A percentile compares a stretch with the other conserved stretches of the same genome.
These are phyloP conservation scores for Lachancea meyersii DNA, from an alignment of 805 yeast genomes.

Conservation along the genomic window DNA sequence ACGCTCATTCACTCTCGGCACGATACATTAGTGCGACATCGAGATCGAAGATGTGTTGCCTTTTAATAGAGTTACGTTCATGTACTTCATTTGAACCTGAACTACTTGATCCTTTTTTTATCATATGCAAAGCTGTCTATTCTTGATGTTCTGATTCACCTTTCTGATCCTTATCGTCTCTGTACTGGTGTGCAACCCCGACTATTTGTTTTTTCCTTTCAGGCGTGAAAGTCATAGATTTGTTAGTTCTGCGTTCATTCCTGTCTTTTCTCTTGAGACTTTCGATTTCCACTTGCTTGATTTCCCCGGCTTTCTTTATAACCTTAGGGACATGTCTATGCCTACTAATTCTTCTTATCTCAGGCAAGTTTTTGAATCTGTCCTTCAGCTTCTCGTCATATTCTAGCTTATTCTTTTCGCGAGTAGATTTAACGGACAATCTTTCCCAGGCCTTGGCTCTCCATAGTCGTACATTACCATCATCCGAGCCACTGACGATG, in stretches of 20 bases:
- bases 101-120: too few relatives aligned
- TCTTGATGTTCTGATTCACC: constrained; percentile 3
- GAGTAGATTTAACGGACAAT: constrained; percentile 70
- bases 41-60: too few relatives aligned
- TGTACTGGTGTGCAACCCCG: constrained; percentile 64
- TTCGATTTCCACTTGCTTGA: constrained; percentile 66
- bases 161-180: constrained; percentile 24
- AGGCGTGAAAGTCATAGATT: constrained; percentile 49
- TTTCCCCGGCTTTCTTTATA: constrained; percentile 83
- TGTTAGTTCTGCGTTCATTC: constrained; percentile 75
- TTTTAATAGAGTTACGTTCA: too few relatives aligned
- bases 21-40: too few relatives aligned
- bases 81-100: too few relatives aligned
- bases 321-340: constrained; percentile 89
- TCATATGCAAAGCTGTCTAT: background rate
- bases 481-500: constrained; percentile 88
- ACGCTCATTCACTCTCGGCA: background rate
- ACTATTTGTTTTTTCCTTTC: constrained; percentile 87
- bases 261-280: constrained; percentile 75
- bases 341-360: constrained; percentile 78
- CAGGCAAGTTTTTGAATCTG: constrained; percentile 94
- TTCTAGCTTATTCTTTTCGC: constrained; percentile 76
- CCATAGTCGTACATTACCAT: constrained; percentile 93
- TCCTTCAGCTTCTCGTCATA: constrained; percentile 89
- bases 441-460: constrained; percentile 81